Evolutionary conservation across 352 stramenopile genomes (phyloP), one percentile per base, ranked within the genome.

Genomic region (Phytophthora litchii): DNA sequence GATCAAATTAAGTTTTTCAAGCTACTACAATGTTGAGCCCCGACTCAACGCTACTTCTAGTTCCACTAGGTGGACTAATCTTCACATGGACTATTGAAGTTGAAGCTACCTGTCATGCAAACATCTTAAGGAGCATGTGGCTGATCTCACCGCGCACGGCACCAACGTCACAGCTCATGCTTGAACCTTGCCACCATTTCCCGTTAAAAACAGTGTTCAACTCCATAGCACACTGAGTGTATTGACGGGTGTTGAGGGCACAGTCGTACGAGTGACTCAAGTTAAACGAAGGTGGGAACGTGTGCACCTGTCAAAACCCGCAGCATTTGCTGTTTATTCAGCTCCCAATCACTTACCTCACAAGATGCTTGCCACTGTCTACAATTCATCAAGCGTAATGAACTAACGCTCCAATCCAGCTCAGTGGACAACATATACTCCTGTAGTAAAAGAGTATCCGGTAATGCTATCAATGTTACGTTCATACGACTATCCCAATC

Each of bases 401-500:
- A 27, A 3, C 23, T 27, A 27, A 27, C 23, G 5, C 23, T 27
- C 23, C 3, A 5, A 27, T 27, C 23, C 3, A 27, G n/a, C n/a
- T n/a, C n/a, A n/a, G n/a, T n/a, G n/a, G n/a, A n/a, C n/a, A n/a
- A n/a, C n/a, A n/a, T n/a, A n/a, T n/a, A n/a, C n/a, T n/a, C n/a
- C n/a, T n/a, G n/a, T n/a, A n/a, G n/a, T n/a, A n/a, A n/a, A n/a
- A n/a, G n/a, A n/a, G 23, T 27, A 27, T 27, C 5, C 5, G 3
- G 23, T 27, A 27, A 27, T 3, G 23, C 23, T 27, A 27, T 27
- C 3, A 27, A 27, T 27, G 23, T 5, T 5, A 27, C n/a, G 23
- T 27, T 27, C 23, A 27, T 27, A 27, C 43, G 52, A 46, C 53
- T 46, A 60, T 32, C 19, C 4, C 31, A 52, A 46, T 14, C 48